Base-by-base conservation (phyloP, 176 grass and related monocot species). In the Zea luxurians region DNA sequence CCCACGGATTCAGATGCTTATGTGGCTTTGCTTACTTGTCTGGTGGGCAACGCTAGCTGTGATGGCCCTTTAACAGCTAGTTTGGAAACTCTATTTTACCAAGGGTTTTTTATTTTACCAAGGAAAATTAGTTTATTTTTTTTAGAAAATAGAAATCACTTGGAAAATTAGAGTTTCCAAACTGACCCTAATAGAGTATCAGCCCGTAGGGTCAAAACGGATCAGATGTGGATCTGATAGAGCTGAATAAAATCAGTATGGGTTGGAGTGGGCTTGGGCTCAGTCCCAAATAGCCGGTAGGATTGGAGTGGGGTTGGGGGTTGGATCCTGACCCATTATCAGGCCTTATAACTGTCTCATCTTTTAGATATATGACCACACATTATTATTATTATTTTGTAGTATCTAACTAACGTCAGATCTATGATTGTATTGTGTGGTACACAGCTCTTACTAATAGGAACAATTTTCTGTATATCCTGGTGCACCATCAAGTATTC, bases 381-480 rank as follows among this genome's bases (percentile, higher is more conserved):
- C 10, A 13, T n/a, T 10, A 27, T 27, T 27, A 27, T 27, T 27
- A 27, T 27, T 27, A n/a, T 42, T 81, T 77, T 48, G 59, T 17
- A 64, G 7, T 64, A 12, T 5, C 4, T 78, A 37, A 20, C 10
- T 8, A 50, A 78, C 8, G 8, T 58, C 50, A 78, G 48, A 60
- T 78, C 15, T 67, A 50, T 49, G 52, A 43, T 5, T 54, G n/a
- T 71, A 72, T 10, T 35, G 57, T 40, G 8, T 20, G 7, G 13
- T 53, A 66, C 42, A 42, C 16, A 27, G 48, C 6, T 79, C 52
- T 79, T 63, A 16, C 62, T 34, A n/a, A 10, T 45, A 61, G 41
- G 68, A 68, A 74, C 67, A 42, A 67, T 61, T 16, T 42, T 67
- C n/a, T 46, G 54, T 21, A 37, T 72, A 50, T 66, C 12, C 61